Percentiles rank a stretch among this genome's conserved stretches.
Conservation (phyloP, 768 basidiomycete genomes). For the Pleurotus ostreatus region DNA sequence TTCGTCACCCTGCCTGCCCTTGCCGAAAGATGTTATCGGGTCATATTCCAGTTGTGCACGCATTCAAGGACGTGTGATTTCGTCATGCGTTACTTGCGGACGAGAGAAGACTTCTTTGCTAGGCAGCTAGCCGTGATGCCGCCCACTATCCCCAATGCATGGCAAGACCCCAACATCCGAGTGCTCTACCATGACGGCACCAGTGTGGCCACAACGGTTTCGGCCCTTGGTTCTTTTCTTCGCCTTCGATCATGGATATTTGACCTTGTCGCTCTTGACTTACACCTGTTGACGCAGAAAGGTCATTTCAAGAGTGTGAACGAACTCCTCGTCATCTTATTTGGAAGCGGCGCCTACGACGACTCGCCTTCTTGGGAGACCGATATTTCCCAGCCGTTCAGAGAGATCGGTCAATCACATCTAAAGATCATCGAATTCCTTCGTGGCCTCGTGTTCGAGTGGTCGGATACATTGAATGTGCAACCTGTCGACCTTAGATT, state of each 20-base stretch:
- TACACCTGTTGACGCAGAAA: slow-evolving; percentile 80
- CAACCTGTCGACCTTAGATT: slow-evolving; percentile 59
- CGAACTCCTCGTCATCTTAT: slow-evolving; percentile 78
- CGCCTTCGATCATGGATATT: slow-evolving; percentile 81
- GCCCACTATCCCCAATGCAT: slow-evolving; percentile 49
- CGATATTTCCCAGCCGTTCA: slow-evolving; percentile 54
- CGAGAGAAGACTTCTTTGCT: slow-evolving; percentile 84
- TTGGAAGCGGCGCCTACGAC: slow-evolving; percentile 56
- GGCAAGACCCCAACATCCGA: slow-evolving; percentile 49
- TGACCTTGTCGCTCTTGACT: slow-evolving; percentile 81
- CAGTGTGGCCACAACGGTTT: slow-evolving; percentile 61
- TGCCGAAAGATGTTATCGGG: slow-evolving; percentile 81
- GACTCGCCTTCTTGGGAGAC: slow-evolving; percentile 36
- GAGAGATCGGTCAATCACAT: slow-evolving; percentile 76
- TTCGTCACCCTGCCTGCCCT: slow-evolving; percentile 66
- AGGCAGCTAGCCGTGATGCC: slow-evolving; percentile 81
- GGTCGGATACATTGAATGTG: slow-evolving; percentile 72
- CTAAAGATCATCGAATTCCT: slow-evolving; percentile 85
- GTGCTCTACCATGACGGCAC: slow-evolving; percentile 71
- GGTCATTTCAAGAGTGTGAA: slow-evolving; percentile 70
- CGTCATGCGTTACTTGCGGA: slow-evolving; percentile 81
- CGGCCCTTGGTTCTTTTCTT: slow-evolving; percentile 71
- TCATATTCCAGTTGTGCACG: slow-evolving; percentile 84
- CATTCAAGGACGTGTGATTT: slow-evolving; percentile 80
- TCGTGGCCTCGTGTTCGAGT: slow-evolving; percentile 83